Percentiles rank a stretch among this genome's conserved stretches.
These are phyloP conservation scores for Pythium aquatile DNA, from an alignment of 352 stramenopile species.

Conservation along the genomic window DNA sequence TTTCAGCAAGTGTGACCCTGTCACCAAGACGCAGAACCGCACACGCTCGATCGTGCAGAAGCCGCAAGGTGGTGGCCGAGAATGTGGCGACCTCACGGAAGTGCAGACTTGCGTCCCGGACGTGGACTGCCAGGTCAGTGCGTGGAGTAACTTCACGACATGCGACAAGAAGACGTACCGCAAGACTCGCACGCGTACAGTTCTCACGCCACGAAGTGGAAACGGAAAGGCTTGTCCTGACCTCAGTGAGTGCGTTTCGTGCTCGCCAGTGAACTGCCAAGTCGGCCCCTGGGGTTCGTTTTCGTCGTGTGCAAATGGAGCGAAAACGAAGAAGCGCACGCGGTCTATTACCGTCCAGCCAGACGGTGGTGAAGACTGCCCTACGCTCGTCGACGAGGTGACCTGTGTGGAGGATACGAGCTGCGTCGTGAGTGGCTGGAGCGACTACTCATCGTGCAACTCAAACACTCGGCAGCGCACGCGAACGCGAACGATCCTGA, in stretches of 20 bases:
- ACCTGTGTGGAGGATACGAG: slow-evolving; percentile 37
- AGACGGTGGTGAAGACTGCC: slow-evolving; percentile 47
- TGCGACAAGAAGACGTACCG: slow-evolving; percentile 38
- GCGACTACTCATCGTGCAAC: slow-evolving; percentile 38
- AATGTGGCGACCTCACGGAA: slow-evolving; percentile 39
- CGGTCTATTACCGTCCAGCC: slow-evolving; percentile 30
- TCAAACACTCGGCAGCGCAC: slow-evolving; percentile 30
- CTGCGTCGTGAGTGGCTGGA: slow-evolving; percentile 53
- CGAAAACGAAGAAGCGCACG: slow-evolving; percentile 34
- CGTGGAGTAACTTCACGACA: slow-evolving; percentile 28
- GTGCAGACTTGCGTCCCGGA: slow-evolving; percentile 35
- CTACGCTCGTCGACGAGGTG: slow-evolving; percentile 29
- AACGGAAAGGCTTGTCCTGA: slow-evolving; percentile 38
- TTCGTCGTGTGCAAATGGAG: slow-evolving; percentile 36
- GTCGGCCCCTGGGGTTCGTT: slow-evolving; percentile 44
- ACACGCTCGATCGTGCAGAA: slow-evolving; percentile 37
- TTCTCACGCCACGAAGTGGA: slow-evolving; percentile 33
- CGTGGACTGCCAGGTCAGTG: slow-evolving; percentile 59
- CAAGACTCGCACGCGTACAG: slow-evolving; percentile 37
- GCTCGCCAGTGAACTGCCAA: slow-evolving; percentile 45
- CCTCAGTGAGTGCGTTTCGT: slow-evolving; percentile 36
- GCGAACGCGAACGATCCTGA: slow-evolving; percentile 35
- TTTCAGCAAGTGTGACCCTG: slow-evolving; percentile 41
- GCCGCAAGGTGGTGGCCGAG: slow-evolving; percentile 36
- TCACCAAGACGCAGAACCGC: slow-evolving; percentile 46